Base-by-base conservation (phyloP, 768 basidiomycete species). In the Termitomyces sp. region DNA sequence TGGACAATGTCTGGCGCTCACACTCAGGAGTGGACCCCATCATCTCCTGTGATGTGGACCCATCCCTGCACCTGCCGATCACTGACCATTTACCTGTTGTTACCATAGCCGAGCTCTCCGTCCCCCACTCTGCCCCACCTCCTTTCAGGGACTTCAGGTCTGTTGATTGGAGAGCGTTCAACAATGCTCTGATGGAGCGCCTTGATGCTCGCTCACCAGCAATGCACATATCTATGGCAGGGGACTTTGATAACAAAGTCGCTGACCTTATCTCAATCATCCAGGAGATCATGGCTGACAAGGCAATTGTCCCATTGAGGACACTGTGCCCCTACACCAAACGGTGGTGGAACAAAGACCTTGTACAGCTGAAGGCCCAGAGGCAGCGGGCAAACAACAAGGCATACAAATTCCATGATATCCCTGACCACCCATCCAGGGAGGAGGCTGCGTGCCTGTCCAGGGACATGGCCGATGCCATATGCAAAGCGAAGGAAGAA, bases 71-170 rank as follows among this genome's bases (percentile, higher is more conserved):
- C 0, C 69, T 67, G 1, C 53, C 64, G 0, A 58, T 59, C 0
- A 68, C 75, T 1, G 74, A 78, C 64, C 74, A 77, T 44, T 59
- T 72, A 13, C 74, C 73, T 1, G 68, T 77, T 3, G 30, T 67
- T 13, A 71, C 64, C 1, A 37, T 36, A 1, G 7, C 76, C 0
- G 63, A 70, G 6, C 24, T 72, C 3, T 39, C 55, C 1, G 8
- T 62, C 1, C 24, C 56, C 10, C 3, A 32, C 6, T 37, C 53
- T 4, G 13, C 52, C 0, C 4, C 24, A 5, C n/a, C 44, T 10
- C 57, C 48, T 3, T 10, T 34, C 10, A 52, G 51, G 18, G 67
- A 72, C 60, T 76, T 62, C 56, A 40, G 58, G 1, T 54, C 33
- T 1, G 52, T 54, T 1, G 65, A 72, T 51, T 72, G 68, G 68